phyloP scores from a whole-genome alignment of 2,329 filamentous ascomycete species.

The Trichoderma cornu-damae region DNA sequence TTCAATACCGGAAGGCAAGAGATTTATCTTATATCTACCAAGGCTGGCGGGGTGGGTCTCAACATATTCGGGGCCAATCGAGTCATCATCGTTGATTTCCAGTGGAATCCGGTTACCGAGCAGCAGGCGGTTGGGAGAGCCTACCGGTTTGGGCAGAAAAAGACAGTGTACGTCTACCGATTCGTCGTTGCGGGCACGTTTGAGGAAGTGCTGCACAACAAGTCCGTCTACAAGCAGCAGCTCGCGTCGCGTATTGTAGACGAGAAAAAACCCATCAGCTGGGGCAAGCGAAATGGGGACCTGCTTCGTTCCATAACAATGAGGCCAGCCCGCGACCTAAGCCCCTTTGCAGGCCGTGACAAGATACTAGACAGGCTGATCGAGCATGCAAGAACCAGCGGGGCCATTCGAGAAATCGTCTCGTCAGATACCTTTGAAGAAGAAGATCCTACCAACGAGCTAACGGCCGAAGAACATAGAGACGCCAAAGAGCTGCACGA shows the following conservation, averaged over 20 bases:
- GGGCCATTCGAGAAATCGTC: constrained; percentile 51
- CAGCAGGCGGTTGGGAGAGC: constrained; percentile 82
- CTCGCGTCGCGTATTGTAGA: constrained; percentile 77
- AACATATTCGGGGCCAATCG: constrained; percentile 82
- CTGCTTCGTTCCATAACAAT: constrained; percentile 56
- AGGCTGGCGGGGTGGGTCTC: constrained; percentile 73
- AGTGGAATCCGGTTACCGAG: constrained; percentile 75
- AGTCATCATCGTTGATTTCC: constrained; percentile 79
- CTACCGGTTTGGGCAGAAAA: constrained; percentile 78
- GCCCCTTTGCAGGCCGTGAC: constrained; percentile 57
- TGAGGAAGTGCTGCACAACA: constrained; percentile 69
- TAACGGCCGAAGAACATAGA: constrained; percentile 57
- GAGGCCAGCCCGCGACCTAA: constrained; percentile 47
- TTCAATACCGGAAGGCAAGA: constrained; percentile 59
- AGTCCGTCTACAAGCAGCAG: constrained; percentile 75
- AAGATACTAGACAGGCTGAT: constrained; percentile 50
- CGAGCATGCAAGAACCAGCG: constrained; percentile 30
- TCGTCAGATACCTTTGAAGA: constrained; percentile 69
- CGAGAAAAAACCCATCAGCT: constrained; percentile 68
- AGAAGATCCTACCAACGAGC: constrained; percentile 52
- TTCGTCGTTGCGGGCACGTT: constrained; percentile 74
- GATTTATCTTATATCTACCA: constrained; percentile 78
- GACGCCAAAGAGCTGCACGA: constrained; percentile 45
- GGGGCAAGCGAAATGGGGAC: constrained; percentile 48
- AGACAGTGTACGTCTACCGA: constrained; percentile 78